Percentiles rank a stretch among this genome's conserved stretches.
Conservation (phyloP, 768 basidiomycete genomes). For the Tremella mesenterica region DNA sequence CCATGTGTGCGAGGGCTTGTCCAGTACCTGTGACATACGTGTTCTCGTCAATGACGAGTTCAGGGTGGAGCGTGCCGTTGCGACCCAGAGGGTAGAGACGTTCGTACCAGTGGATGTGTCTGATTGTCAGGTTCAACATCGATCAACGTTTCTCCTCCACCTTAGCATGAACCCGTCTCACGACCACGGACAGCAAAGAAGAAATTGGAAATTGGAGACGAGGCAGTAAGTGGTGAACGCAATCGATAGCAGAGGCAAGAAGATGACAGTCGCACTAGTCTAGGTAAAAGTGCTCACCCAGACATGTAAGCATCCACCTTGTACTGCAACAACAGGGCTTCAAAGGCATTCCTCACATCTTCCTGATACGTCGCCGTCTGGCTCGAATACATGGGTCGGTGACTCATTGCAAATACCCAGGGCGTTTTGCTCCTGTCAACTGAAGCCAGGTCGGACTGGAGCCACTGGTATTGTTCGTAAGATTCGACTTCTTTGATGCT, state of each 20-base stretch:
- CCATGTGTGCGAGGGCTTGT: constrained; percentile 16
- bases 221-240: too few species aligned
- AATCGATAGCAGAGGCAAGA: too few species aligned
- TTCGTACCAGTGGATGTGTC: constrained; percentile 18
- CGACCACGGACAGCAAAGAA: too few species aligned
- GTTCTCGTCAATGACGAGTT: constrained; percentile 15
- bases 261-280: neutral
- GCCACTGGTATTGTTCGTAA: constrained; percentile 19
- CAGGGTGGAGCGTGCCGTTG: constrained; percentile 16
- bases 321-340: constrained; percentile 28
- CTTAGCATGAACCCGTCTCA: too few species aligned
- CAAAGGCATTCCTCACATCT: constrained; percentile 29
- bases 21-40: constrained; percentile 11
- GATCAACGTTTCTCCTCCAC: too few species aligned
- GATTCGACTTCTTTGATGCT: constrained; percentile 5
- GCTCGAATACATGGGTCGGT: constrained; percentile 20
- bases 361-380: constrained; percentile 2
- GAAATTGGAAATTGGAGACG: too few species aligned
- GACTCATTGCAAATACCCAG: constrained; percentile 27
- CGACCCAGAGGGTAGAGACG: constrained; percentile 12
- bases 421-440: constrained; percentile 32
- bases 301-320: constrained; percentile 17
- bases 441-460: constrained; percentile 23
- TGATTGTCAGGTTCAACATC: neutral
- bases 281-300: neutral